Evolutionary conservation across 2,329 filamentous ascomycete species (phyloP), one percentile per base, ranked within the genome.

Genomic region (Xylaria sp.): DNA sequence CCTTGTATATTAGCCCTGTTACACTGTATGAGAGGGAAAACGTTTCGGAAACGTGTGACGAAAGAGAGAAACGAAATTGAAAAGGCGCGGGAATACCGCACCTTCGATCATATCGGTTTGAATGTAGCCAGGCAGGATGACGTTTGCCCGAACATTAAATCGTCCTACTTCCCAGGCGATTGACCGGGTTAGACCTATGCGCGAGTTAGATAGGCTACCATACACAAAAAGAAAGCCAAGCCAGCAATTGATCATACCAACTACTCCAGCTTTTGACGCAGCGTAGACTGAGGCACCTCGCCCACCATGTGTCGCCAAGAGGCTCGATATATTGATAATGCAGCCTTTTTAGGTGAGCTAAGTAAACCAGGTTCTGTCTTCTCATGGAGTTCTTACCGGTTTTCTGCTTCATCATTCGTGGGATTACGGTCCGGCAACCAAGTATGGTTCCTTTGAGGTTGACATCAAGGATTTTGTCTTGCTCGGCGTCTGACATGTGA

Each of bases 61-160:
- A 65, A 61, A 67, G 67, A 67, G 45, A 68, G 61, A 32, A 53
- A 56, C 41, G 65, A 59, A 50, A 65, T 46, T 45, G 62, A 36
- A 45, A 20, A 69, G 63, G 53, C 56, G 36, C 48, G 39, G 65
- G 63, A 68, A 67, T 30, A 63, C 30, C 82, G 80, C 80, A 94
- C 92, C 83, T 77, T 86, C 80, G 72, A 91, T 93, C 93, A 97
- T 97, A 56, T 89, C 86, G 53, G 93, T 95, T 65, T 91, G 84
- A 72, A 97, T 90, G 82, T 95, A 97, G 7, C 93, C 93, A 0
- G 93, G 93, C 48, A 95, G 82, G 71, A 97, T 88, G 32, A 90
- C 90, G 80, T 97, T 97, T 55, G 93, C 91, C 34, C 94, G 86
- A 66, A 97, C 86, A 57, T 86, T 86, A 56, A 83, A 82, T 68